These are phyloP conservation scores for Venturia carpophila DNA, from an alignment of 2,329 filamentous ascomycete genomes.

Conservation along the genomic window DNA sequence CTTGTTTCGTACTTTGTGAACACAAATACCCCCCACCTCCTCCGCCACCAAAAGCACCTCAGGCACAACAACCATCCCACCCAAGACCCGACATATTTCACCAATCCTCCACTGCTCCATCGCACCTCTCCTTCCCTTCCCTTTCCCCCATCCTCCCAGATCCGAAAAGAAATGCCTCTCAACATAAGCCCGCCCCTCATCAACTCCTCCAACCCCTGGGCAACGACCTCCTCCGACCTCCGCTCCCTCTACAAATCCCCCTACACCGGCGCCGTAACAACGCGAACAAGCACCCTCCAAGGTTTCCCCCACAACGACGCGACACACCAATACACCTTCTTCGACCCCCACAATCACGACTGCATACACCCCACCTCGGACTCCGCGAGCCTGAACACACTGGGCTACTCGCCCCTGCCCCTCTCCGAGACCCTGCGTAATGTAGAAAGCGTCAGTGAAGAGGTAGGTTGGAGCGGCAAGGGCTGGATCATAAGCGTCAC, in stretches of 20 bases:
- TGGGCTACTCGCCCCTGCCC: conserved; percentile 63
- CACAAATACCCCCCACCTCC: background rate
- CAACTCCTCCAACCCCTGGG: conserved; percentile 72
- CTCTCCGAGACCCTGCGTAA: conserved; percentile 53
- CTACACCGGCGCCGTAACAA: conserved; percentile 66
- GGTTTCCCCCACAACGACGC: conserved; percentile 56
- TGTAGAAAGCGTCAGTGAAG: conserved; percentile 45
- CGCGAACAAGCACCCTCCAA: conserved; percentile 57
- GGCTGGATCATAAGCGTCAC: conserved; percentile 65
- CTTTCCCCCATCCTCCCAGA: background rate
- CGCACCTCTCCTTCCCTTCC: background rate
- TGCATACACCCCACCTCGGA: background rate
- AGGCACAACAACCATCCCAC: background rate
- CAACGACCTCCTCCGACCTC: conserved; percentile 57
- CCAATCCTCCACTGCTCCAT: background rate
- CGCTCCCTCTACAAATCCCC: conserved; percentile 51
- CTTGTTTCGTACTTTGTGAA: too few relatives aligned
- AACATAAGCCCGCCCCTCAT: conserved; percentile 57
- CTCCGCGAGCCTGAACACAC: conserved; percentile 50
- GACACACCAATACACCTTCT: conserved; percentile 60
- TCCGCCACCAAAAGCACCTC: background rate
- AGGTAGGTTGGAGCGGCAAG: conserved; percentile 29
- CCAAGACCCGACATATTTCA: background rate
- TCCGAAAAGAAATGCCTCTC: conserved; percentile 30
- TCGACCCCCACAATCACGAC: conserved; percentile 36